Evolutionary conservation across 192 early-diverging fungal species (phyloP).

Genomic region (Umbelopsis vinacea): DNA sequence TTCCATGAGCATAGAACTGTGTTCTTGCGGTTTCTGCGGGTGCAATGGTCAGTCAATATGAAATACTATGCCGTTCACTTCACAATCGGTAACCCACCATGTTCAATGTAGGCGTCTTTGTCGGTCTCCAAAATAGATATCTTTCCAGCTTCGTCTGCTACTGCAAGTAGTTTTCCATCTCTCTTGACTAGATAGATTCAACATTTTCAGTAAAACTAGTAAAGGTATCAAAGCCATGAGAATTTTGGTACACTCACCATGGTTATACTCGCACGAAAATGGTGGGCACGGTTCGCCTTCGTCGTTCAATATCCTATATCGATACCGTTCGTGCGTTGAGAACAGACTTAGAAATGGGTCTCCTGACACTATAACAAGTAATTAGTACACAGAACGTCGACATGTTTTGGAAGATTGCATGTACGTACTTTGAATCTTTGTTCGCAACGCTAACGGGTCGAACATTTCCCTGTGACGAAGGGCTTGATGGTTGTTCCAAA

Average conservation of each 20-base stretch:
- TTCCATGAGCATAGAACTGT: slow-evolving; percentile 68
- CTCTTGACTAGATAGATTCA: not conserved
- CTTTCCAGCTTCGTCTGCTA: slow-evolving; percentile 71
- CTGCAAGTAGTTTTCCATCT: slow-evolving; percentile 61
- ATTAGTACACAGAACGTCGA: not conserved
- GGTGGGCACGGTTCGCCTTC: slow-evolving; percentile 3
- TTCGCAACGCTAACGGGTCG: not conserved
- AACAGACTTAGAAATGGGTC: slow-evolving; percentile 1
- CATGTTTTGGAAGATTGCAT: not conserved
- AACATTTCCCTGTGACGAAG: slow-evolving; percentile 7
- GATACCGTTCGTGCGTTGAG: slow-evolving; percentile 8
- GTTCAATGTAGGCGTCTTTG: slow-evolving; percentile 39
- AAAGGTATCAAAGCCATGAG: not conserved
- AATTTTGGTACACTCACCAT: not conserved
- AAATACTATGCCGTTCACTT: no score
- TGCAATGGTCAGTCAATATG: not conserved
- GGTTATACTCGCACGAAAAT: slow-evolving; percentile 11
- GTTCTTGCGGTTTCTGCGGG: slow-evolving; percentile 31
- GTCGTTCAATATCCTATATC: slow-evolving; percentile 8
- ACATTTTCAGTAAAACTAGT: not conserved
- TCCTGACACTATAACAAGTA: not conserved
- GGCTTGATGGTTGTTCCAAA: slow-evolving; percentile 12
- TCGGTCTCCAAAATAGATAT: slow-evolving; percentile 64
- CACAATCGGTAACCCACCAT: slow-evolving; percentile 22
- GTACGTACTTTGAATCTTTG: not conserved